These are phyloP conservation scores for Verticillium isaacii DNA, from an alignment of 2,329 filamentous ascomycete species.

Conservation along the genomic window DNA sequence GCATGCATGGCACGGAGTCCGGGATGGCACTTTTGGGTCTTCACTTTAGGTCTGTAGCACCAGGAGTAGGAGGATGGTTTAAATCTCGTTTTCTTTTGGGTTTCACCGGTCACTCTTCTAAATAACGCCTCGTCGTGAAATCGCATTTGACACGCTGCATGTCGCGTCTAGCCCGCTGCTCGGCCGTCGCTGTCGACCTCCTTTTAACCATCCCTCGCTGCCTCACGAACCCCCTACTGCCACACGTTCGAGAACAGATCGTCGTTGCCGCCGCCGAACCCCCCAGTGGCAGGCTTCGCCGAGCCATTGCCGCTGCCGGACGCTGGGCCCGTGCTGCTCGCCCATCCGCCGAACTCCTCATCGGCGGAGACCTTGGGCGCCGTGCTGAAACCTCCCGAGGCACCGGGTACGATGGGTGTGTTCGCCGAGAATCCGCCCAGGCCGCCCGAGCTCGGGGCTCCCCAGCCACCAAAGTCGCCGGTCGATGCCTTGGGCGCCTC, in stretches of 20 bases:
- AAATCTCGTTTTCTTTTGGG: not conserved
- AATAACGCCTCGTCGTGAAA: not conserved
- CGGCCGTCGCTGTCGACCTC: not conserved
- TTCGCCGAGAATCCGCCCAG: slow-evolving; percentile 24
- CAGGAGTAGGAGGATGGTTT: not conserved
- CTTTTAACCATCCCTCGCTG: not conserved
- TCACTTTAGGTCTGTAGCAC: not conserved
- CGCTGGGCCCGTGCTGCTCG: slow-evolving; percentile 58
- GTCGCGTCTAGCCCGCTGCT: not conserved
- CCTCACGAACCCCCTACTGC: slow-evolving; percentile 48
- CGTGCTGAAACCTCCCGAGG: slow-evolving; percentile 60
- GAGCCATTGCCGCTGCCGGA: slow-evolving; percentile 26
- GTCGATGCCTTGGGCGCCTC: slow-evolving; percentile 50
- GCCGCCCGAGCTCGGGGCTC: slow-evolving; percentile 23
- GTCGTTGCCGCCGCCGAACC: slow-evolving; percentile 61
- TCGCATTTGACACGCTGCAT: not conserved
- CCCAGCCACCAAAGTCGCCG: slow-evolving; percentile 58
- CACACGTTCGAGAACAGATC: slow-evolving; percentile 96
- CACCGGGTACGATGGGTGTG: slow-evolving; percentile 56
- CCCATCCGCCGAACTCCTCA: slow-evolving; percentile 96
- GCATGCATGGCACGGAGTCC: not conserved
- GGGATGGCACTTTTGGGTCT: not conserved
- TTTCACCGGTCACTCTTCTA: not conserved
- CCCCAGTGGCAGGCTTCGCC: slow-evolving; percentile 48
- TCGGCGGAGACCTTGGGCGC: slow-evolving; percentile 74